These are phyloP conservation scores for Aspergillus sclerotiicarbonarius DNA, from an alignment of 495 filamentous ascomycete species.

Conservation along the genomic window DNA sequence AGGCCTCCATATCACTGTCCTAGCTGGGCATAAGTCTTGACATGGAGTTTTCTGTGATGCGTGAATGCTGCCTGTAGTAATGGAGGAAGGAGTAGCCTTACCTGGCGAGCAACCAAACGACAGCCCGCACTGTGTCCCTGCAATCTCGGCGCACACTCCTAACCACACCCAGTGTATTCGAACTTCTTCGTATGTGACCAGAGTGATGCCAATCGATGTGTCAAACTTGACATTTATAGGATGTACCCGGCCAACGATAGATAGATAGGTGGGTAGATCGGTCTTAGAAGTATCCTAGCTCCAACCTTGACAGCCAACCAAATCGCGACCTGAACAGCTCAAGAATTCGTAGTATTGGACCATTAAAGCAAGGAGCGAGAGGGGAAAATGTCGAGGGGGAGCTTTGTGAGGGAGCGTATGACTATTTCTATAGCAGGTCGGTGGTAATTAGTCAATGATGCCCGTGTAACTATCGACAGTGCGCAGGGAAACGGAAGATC, in stretches of 20 bases:
- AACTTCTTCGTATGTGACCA: background rate
- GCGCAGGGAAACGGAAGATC: background rate
- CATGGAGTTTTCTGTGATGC: background rate
- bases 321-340: conserved; percentile 8
- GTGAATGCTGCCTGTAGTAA: background rate
- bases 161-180: background rate
- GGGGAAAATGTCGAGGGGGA: conserved; percentile 1
- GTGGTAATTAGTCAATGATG: conserved; percentile 6
- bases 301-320: conserved; percentile 7
- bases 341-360: background rate
- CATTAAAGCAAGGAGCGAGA: conserved; percentile 21
- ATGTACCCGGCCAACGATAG: background rate
- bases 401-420: background rate
- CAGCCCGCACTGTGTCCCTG: background rate
- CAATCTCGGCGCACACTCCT: background rate
- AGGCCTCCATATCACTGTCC: conserved; percentile 17
- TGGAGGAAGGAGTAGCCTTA: background rate
- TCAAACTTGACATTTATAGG: background rate
- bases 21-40: conserved; percentile 17
- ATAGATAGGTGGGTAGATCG: background rate
- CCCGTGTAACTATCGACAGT: background rate
- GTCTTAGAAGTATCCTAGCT: background rate
- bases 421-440: conserved; percentile 11
- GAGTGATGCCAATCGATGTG: background rate
- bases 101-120: conserved; percentile 3